phyloP scores from a whole-genome alignment of 768 basidiomycete species.

The Lyophyllum semitale region DNA sequence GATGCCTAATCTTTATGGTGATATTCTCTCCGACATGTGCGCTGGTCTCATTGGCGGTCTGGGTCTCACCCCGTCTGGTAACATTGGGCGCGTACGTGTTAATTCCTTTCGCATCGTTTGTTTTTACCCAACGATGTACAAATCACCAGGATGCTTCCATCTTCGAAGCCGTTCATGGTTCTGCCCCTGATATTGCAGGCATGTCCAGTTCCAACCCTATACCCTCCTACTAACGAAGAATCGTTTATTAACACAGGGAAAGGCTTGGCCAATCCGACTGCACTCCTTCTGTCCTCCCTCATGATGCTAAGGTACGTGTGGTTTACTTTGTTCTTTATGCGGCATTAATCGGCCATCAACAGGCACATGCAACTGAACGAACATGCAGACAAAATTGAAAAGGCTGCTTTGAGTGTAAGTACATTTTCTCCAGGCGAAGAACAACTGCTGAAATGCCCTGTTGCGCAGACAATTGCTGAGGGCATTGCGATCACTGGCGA shows the following conservation, averaged over 20 bases:
- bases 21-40: slow-evolving; percentile 97
- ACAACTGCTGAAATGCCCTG: slow-evolving; percentile 8
- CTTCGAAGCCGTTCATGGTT: slow-evolving; percentile 99
- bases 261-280: slow-evolving; percentile 99
- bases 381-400: slow-evolving; percentile 87
- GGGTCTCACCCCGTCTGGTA: slow-evolving; percentile 95
- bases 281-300: slow-evolving; percentile 87
- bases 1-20: slow-evolving; percentile 98
- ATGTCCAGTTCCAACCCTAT: slow-evolving; percentile 24
- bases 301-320: slow-evolving; percentile 91
- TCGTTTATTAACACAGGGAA: slow-evolving; percentile 53
- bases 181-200: slow-evolving; percentile 98
- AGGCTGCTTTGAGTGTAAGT: slow-evolving; percentile 84
- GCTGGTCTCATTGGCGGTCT: slow-evolving; percentile 98
- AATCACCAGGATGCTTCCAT: slow-evolving; percentile 87
- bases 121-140: slow-evolving; percentile 15
- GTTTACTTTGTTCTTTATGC: not conserved
- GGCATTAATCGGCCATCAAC: slow-evolving; percentile 7
- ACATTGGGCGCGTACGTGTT: slow-evolving; percentile 83
- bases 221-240: not conserved
- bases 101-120: not conserved
- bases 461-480: slow-evolving; percentile 89
- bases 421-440: not conserved
- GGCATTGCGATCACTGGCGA: slow-evolving; percentile 95
- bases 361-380: slow-evolving; percentile 93